Base-by-base conservation (phyloP, 768 basidiomycete genomes). In the Lactifluus hygrophoroides region DNA sequence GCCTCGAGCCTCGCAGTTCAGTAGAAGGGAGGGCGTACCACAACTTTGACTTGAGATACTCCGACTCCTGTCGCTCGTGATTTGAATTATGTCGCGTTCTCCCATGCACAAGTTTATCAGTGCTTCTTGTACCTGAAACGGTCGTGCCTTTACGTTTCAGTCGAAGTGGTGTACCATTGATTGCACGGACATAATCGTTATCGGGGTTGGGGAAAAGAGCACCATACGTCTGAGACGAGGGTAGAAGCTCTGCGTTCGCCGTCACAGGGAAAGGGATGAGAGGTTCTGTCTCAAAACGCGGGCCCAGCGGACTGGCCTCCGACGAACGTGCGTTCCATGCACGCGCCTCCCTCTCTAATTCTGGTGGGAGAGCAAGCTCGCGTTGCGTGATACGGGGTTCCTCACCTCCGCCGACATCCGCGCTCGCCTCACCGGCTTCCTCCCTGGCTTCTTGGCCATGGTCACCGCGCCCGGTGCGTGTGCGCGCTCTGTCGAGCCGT, bases 11-110 rank as follows among this genome's bases (percentile, higher is more conserved):
- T 10, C 32, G 34, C 8, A 30, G 17, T 19, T 30, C 17, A 17
- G 28, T 2, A 40, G 43, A 40, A 51, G 10, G 21, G 17, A 74
- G 30, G 23, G 21, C 79, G 21, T 65, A 87, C 90, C 94, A 94
- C 62, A 94, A 66, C 69, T 86, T 92, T 5, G 90, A 91, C 65
- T 80, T 85, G 38, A 95, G 75, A 71, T 94, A 95, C 60, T 83
- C 81, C 27, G 80, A 79, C 71, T 91, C 91, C 49, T 77, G 78
- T 35, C 72, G 76, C 30, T 76, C 66, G 42, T 57, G 66, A 35
- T 68, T 62, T 48, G 53, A 42, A n/a, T 5, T 32, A 19, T 48
- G 38, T 13, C 16, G 48, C 17, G n/a, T 28, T 2, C n/a, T 19
- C 21, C 21, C 19, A 21, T 51, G 45, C 21, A 21, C 8, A 9